A percentile compares a stretch with the other conserved stretches of the same genome.
Conservation (phyloP, 2,329 filamentous ascomycete species). For the Diaporthe eres region DNA sequence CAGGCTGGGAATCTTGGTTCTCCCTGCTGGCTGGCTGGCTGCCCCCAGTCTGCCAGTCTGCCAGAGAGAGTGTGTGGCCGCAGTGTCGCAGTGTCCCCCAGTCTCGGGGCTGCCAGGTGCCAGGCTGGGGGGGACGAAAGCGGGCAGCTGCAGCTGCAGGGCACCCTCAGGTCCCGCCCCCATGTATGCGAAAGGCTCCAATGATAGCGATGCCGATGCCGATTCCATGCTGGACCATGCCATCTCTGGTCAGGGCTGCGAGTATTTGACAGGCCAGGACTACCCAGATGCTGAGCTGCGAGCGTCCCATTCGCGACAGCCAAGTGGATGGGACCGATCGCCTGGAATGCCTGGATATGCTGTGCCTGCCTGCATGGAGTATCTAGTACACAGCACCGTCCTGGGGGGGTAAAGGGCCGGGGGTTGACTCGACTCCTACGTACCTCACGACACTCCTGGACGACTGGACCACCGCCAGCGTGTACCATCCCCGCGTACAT, state of each 20-base stretch:
- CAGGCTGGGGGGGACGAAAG: conserved; percentile 21
- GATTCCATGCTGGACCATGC: conserved; percentile 3
- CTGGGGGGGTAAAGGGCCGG: neutral
- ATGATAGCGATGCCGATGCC: conserved; percentile 6
- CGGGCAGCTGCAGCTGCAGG: conserved; percentile 31
- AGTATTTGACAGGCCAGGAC: conserved; percentile 40
- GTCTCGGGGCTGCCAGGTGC: conserved; percentile 28
- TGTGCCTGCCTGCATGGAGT: conserved; percentile 10
- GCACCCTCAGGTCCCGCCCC: conserved; percentile 11
- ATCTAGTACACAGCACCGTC: neutral
- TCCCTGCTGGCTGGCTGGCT: conserved; percentile 13
- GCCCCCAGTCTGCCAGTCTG: neutral
- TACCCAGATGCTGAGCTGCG: conserved; percentile 27
- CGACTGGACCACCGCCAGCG: neutral
- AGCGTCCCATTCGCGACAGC: neutral
- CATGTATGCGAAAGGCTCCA: conserved; percentile 21
- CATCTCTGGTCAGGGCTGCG: conserved; percentile 12
- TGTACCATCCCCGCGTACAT: neutral
- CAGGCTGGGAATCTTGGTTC: conserved; percentile 32
- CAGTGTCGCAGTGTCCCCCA: conserved; percentile 21
- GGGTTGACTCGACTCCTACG: conserved; percentile 25
- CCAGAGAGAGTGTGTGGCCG: neutral
- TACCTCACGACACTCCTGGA: neutral
- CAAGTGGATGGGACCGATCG: conserved; percentile 16
- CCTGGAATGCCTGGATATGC: neutral